Evolutionary conservation across 108 stramenopile genomes (phyloP), one percentile per base, ranked within the genome.

Genomic region (Stephanodiscus triporus): DNA sequence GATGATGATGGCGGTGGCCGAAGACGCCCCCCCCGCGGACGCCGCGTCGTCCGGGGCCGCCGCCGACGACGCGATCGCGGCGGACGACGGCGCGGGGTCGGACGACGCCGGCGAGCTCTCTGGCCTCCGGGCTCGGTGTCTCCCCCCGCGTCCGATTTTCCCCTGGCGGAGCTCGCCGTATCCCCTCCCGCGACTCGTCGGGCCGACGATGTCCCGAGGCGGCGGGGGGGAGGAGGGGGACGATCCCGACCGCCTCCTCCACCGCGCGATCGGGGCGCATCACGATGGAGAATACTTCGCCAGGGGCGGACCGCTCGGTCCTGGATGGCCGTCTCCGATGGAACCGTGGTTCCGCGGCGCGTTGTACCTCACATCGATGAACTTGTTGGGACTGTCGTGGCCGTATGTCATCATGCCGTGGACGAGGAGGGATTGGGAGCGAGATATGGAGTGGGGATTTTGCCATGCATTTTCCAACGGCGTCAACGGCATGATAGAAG

Each of bases 271-370:
- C n/a, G 62, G 53, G 9, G 51, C 53, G 20, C 38, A 61, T 65
- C 42, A 42, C 27, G 70, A 70, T 2, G 34, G 47, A 27, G 77
- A 78, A 26, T 78, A 78, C 49, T 71, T 64, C 32, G 66, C 69
- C 27, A 65, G 66, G 59, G 77, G 77, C 57, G 77, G 77, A 1
- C 77, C 70, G 5, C 30, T 78, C 3, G 77, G 77, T 4, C 77
- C 55, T 0, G 77, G 77, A 51, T 78, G 77, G 77, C 64, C 70
- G 27, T 60, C 36, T 17, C 77, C 77, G 0, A 71, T 71, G 77
- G 70, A 71, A 22, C 45, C 70, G 42, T 78, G 77, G 77, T 71
- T 78, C 37, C 69, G 77, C 1, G 54, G 24, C 4, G 30, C 56
- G 11, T 14, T 71, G 22, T 66, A 51, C 45, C 70, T 49, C 4